Base-by-base conservation (phyloP, 2,329 filamentous ascomycete species). In the Colletotrichum orchidophilum region DNA sequence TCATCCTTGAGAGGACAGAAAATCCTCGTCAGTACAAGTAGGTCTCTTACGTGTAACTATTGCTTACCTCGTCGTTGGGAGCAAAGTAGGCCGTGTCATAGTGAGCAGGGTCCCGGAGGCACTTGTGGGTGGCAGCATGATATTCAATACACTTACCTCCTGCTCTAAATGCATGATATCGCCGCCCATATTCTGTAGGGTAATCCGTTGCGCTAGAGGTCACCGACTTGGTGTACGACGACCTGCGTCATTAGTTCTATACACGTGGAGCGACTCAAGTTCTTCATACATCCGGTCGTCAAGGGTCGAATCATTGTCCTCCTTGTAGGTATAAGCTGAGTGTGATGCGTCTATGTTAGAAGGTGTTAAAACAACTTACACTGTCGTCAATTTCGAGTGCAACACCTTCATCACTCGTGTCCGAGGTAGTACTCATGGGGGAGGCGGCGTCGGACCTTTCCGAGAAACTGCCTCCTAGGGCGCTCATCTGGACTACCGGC, bases 21-120 rank as follows among this genome's bases (percentile, higher is more conserved):
- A 18, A 18, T 7, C 11, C 8, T 27, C 1, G 39, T 46, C 3
- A 46, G 39, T 4, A 2, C 0, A 21, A 46, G 8, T 46, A 21
- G 18, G 18, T 21, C 7, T 46, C 18, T 46, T 46, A 1, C 39
- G 18, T 3, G 5, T 3, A n/a, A 6, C 3, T 0, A 21, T 2
- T 46, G 3, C 8, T 29, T 58, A 68, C 65, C 50, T 83, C 80
- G 27, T 83, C 81, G 29, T 83, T 82, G 24, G 81, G 81, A 15
- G 80, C 81, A 21, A 75, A 77, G 62, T 82, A 75, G 3, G 58
- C 65, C 63, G 31, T n/a, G 31, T 15, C 27, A 35, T 21, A 1
- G 61, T 64, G 9, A 64, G 50, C 33, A 3, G 11, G 15, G 15
- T 39, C 21, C 8, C 3, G 1, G 1, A 9, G 8, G 50, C 15